Evolutionary conservation across 2,329 filamentous ascomycete species (phyloP), one percentile per base, ranked within the genome.

Genomic region (Penicillium sp.): DNA sequence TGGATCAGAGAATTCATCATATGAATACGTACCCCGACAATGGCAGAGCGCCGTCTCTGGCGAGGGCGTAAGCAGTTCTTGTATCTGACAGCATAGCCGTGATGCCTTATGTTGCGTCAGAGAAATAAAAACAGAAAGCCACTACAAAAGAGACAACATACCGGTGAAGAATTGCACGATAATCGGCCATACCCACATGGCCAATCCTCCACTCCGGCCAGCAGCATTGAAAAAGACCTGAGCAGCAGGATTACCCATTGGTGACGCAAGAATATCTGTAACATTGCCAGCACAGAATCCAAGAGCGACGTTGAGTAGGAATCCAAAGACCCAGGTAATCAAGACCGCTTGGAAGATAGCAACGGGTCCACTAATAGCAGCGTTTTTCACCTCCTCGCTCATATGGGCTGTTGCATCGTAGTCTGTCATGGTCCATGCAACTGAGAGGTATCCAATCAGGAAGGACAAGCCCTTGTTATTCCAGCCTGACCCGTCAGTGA

Each of bases 171-270:
- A 40, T 5, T 40, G 35, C 16, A 40, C n/a, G n/a, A 40, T 40
- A 20, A 40, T 40, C 2, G 35, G 35, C 35, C 35, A 40, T 18
- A 18, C n/a, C 35, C 35, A 40, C 35, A 18, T n/a, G 16, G 35
- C 35, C 35, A 40, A 40, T 18, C 18, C 47, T 12, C 47, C 47
- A 7, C 7, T 23, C 16, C 75, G 79, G 1, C 74, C 69, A 1
- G 80, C 79, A 1, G 77, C 77, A 30, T 81, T 76, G 59, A 74
- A 74, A 58, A 84, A 84, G 23, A 85, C 76, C 52, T 83, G 74
- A 62, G 86, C 84, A 60, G 84, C 83, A 0, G 84, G 83, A 52
- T 81, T 83, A 1, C 76, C 76, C 0, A 81, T 81, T 0, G 73
- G 72, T 0, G 74, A 76, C 0, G 66, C 65, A 2, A 81, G 65